Evolutionary conservation across 2,329 filamentous ascomycete species (phyloP), one percentile per base, ranked within the genome.

Genomic region (Clonostachys sp.): DNA sequence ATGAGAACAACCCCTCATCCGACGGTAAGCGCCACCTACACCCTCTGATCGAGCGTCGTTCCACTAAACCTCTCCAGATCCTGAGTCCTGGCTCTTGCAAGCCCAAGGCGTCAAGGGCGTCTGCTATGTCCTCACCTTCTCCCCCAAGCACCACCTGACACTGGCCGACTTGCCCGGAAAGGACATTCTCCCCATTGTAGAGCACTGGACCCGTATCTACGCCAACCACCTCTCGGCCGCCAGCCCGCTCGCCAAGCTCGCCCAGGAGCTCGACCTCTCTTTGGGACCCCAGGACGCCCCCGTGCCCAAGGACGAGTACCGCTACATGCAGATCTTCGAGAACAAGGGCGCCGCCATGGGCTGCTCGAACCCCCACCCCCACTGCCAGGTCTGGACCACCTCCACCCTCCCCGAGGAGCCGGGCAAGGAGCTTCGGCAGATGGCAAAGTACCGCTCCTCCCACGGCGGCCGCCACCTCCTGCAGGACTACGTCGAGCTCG

Each of bases 301-400:
- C 6, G 41, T 57, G 2, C 86, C 90, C 5, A 82, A 77, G 45
- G 80, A 87, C 46, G 89, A 95, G 67, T 90, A 95, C 59, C 83
- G 87, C 46, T 97, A 95, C 71, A 96, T 99, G 91, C 94, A 99
- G 64, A 97, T 99, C 54, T 99, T 99, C 53, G 94, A 99, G 72
- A 99, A 99, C 75, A 99, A 99, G 71, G 94, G 94, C 45, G 84
- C 88, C 1, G 90, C 92, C 12, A 99, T 99, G 94, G 94, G 94
- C 45, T 99, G 94, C 74, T 97, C 92, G 2, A 99, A 99, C 65
- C 94, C 94, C 1, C 94, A 99, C 65, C 94, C 94, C 1, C 94
- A 99, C 69, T 92, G 94, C 50, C 94, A 99, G 66, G 78, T 96
- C 52, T 99, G 94, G 94, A 94, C 90, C 3, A 95, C 91, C 0